A percentile compares a stretch with the other conserved stretches of the same genome.
phyloP scores from a whole-genome alignment of 345 rosid species.

The Aurinia saxatilis region DNA sequence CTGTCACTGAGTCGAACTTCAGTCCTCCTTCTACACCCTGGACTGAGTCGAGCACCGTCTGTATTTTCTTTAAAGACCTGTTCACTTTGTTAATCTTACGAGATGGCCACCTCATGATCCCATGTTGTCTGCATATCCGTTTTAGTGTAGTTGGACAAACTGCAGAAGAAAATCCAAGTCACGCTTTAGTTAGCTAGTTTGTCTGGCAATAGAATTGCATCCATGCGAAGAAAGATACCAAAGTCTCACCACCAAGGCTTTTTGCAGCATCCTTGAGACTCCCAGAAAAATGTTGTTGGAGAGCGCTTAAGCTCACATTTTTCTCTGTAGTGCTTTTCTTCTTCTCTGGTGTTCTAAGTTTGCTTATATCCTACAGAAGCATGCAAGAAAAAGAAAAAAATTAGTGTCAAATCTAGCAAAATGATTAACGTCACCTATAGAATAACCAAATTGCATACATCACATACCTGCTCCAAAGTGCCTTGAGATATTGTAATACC shows the following conservation, averaged over 20 bases:
- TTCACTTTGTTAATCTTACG: constrained; percentile 95
- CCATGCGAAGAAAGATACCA: not conserved
- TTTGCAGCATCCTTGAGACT: constrained; percentile 97
- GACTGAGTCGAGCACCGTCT: constrained; percentile 83
- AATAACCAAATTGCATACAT: not conserved
- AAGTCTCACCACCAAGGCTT: constrained; percentile 80
- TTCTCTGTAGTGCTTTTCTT: constrained; percentile 80
- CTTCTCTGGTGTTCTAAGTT: constrained; percentile 52
- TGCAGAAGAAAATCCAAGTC: constrained; percentile 28
- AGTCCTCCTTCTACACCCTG: constrained; percentile 86
- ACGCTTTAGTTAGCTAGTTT: constrained; percentile 7
- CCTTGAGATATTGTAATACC: constrained; percentile 30
- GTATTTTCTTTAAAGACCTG: constrained; percentile 73
- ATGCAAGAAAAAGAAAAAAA: not conserved
- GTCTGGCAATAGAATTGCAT: not conserved
- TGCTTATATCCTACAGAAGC: constrained; percentile 32
- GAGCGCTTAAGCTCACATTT: constrained; percentile 79
- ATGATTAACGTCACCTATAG: not conserved
- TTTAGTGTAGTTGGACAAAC: constrained; percentile 97
- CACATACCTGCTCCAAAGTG: constrained; percentile 43
- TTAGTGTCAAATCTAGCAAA: not conserved
- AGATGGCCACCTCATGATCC: constrained; percentile 95
- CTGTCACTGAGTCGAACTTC: constrained; percentile 61
- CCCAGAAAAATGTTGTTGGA: constrained; percentile 83
- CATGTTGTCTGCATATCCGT: constrained; percentile 96